Evolutionary conservation across 345 rosid species (phyloP), one percentile per base, ranked within the genome.

Genomic region (Moricandia moricandioides): DNA sequence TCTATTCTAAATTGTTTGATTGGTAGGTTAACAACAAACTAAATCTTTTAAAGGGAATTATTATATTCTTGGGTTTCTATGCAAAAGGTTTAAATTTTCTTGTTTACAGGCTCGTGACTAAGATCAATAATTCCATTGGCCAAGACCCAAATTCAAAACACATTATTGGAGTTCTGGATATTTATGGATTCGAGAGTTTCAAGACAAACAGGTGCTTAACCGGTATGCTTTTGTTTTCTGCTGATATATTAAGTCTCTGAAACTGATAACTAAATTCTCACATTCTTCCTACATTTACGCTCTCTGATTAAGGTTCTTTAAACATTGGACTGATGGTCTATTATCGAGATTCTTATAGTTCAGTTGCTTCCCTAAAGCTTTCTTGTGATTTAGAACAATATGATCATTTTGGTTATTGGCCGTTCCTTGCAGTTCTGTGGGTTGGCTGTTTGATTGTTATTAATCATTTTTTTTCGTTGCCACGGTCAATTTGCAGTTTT

Each of bases 161-260:
- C 78, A 83, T 90, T 60, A 95, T 95, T 70, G 99, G 97, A 11
- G 96, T 95, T 79, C 88, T 95, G 85, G 99, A 95, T 88, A 95
- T 95, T 51, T 95, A 95, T 84, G 99, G 99, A 78, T 95, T 95
- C 78, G 99, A 95, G 88, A 95, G 98, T 89, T 95, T 95, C 92
- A 90, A 95, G 88, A 92, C 97, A 84, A 95, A 95, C 91, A 95
- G 99, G 99, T 95, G 92, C 93, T 86, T 88, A 81, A 84, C 83
- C 66, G 86, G 88, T 86, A 89, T 83, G 87, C 93, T 89, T 90
- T 84, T 95, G 80, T 71, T 45, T 77, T 64, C 39, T 26, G 63
- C 72, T 58, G 62, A 65, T 66, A 65, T 77, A 67, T 49, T 71
- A 57, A 33, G 62, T 60, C 17, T 72, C 40, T 61, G 65, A 13